Conservation (phyloP, 106 monocot genomes). For the Phalaenopsis aphrodite region DNA sequence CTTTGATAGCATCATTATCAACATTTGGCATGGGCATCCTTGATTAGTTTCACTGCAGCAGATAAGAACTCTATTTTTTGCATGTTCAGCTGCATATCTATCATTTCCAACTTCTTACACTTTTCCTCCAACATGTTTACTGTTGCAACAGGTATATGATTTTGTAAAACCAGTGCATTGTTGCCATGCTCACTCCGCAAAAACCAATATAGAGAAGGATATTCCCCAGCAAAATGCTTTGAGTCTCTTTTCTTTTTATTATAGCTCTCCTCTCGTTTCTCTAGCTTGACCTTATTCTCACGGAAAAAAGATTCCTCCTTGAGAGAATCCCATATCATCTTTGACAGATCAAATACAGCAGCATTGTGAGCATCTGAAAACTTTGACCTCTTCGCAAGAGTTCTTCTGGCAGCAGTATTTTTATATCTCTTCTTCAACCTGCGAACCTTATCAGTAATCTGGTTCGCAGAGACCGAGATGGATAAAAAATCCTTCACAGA, state of each 20-base stretch:
- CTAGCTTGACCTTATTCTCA: background rate
- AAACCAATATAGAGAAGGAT: background rate
- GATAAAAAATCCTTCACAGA: slow-evolving; percentile 1
- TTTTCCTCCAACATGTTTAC: background rate
- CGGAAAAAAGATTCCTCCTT: background rate
- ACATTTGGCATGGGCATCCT: background rate
- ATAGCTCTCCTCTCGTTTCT: background rate
- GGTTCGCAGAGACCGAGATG: background rate
- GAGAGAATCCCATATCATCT: slow-evolving; percentile 1
- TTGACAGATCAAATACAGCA: background rate
- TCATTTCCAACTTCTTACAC: slow-evolving; percentile 2
- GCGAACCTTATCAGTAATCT: background rate
- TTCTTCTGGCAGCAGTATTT: background rate
- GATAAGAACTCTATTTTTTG: background rate
- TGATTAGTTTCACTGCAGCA: background rate
- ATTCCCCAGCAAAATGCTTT: background rate
- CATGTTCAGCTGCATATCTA: background rate
- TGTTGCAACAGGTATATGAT: background rate
- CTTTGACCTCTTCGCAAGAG: background rate
- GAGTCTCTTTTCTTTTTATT: background rate
- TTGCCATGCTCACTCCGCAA: background rate
- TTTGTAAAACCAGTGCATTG: background rate
- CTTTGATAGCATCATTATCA: background rate
- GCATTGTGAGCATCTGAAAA: background rate
- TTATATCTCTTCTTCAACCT: background rate